These are phyloP conservation scores for Lentinula lateritia DNA, from an alignment of 768 basidiomycete genomes.

Conservation along the genomic window DNA sequence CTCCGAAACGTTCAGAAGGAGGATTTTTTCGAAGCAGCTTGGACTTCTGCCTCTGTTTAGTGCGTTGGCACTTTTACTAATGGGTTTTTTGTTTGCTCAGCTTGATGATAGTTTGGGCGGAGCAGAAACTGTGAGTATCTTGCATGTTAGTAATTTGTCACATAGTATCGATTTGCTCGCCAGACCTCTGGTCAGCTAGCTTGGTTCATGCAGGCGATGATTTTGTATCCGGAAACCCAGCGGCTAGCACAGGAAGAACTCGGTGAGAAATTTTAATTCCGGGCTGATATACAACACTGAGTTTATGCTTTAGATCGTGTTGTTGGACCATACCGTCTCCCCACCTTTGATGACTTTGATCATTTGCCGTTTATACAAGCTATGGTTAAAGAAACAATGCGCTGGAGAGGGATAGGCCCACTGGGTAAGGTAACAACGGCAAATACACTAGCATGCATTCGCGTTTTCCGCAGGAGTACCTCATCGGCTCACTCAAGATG, in stretches of 20 bases:
- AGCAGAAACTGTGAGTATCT: constrained; percentile 6
- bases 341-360: constrained; percentile 23
- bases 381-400: constrained; percentile 27
- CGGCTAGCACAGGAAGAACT: constrained; percentile 30
- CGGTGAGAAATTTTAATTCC: background rate
- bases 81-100: background rate
- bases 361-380: constrained; percentile 29
- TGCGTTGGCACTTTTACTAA: constrained; percentile 5
- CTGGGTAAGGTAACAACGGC: constrained; percentile 17
- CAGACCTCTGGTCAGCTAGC: constrained; percentile 29
- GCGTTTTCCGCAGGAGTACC: background rate
- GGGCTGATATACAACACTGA: background rate
- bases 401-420: constrained; percentile 27
- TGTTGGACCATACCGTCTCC: constrained; percentile 26
- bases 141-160: background rate
- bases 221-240: constrained; percentile 27
- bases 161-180: constrained; percentile 10
- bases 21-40: background rate
- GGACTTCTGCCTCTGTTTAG: background rate
- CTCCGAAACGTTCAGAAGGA: background rate
- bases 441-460: background rate
- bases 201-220: constrained; percentile 30
- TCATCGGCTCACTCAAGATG: constrained; percentile 4
- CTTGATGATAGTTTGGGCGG: background rate
- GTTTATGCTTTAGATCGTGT: constrained; percentile 18